Percentiles rank a stretch among this genome's conserved stretches.
These are phyloP conservation scores for Suillus subluteus DNA, from an alignment of 768 basidiomycete genomes.

Conservation along the genomic window DNA sequence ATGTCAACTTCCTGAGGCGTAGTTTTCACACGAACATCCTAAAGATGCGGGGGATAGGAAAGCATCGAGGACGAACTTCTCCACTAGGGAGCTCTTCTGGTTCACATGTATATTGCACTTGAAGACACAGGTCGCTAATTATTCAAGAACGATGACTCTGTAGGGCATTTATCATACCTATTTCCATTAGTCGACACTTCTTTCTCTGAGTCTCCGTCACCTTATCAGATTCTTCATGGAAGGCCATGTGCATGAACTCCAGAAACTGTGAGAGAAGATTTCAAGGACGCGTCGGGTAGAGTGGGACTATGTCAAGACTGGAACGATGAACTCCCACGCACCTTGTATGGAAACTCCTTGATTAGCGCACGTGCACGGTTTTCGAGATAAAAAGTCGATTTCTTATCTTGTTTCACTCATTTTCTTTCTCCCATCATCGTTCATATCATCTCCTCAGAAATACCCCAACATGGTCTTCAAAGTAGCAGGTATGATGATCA, in stretches of 20 bases:
- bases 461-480: conserved; percentile 74
- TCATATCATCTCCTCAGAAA: conserved; percentile 15
- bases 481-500: conserved; percentile 68
- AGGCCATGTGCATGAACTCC: not conserved
- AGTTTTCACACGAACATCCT: conserved; percentile 53
- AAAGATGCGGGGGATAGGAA: conserved; percentile 77
- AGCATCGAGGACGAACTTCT: conserved; percentile 53
- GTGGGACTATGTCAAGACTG: conserved; percentile 16
- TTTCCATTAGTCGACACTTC: conserved; percentile 66
- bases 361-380: conserved; percentile 28
- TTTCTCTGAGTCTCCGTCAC: conserved; percentile 11
- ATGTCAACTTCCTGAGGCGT: not conserved
- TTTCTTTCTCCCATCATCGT: conserved; percentile 26
- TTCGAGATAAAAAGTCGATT: conserved; percentile 35
- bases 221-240: not conserved
- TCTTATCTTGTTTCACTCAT: conserved; percentile 23
- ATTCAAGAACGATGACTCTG: conserved; percentile 8
- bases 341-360: conserved; percentile 9
- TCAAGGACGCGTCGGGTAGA: not conserved
- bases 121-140: conserved; percentile 3
- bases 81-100: conserved; percentile 34
- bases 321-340: conserved; percentile 28
- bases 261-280: conserved; percentile 5
- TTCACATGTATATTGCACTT: conserved; percentile 68
- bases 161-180: conserved; percentile 34